Conservation (phyloP, 345 rosid species). For the Toxicodendron radicans region DNA sequence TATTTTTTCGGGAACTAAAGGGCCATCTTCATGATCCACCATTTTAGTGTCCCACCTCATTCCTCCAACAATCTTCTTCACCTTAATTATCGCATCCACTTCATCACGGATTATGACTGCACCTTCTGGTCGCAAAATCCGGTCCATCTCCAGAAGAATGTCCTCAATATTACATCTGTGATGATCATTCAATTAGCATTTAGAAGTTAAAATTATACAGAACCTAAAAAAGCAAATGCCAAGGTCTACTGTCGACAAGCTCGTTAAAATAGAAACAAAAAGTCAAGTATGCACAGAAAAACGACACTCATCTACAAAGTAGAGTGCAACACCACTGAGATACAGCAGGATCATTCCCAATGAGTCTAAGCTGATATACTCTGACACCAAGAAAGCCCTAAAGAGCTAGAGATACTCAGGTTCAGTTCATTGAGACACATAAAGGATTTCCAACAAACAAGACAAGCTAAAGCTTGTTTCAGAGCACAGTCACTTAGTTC, state of each 20-base stretch:
- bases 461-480: neutral
- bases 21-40: slow-evolving; percentile 99
- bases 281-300: neutral
- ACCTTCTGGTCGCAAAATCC: slow-evolving; percentile 97
- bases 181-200: slow-evolving; percentile 11
- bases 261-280: neutral
- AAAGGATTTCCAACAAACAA: neutral
- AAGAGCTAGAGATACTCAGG: neutral
- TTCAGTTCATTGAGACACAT: neutral
- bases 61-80: slow-evolving; percentile 70
- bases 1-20: slow-evolving; percentile 86
- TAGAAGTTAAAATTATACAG: neutral
- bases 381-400: neutral
- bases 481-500: neutral
- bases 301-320: neutral
- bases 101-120: slow-evolving; percentile 87
- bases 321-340: neutral
- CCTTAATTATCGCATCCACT: slow-evolving; percentile 78
- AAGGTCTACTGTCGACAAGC: neutral
- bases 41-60: slow-evolving; percentile 96
- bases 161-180: slow-evolving; percentile 81
- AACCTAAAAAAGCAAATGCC: neutral
- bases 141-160: slow-evolving; percentile 96
- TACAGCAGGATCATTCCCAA: neutral
- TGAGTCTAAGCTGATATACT: neutral